Evolutionary conservation across 306 rosid species (phyloP).

Genomic region (Casuarina glauca): DNA sequence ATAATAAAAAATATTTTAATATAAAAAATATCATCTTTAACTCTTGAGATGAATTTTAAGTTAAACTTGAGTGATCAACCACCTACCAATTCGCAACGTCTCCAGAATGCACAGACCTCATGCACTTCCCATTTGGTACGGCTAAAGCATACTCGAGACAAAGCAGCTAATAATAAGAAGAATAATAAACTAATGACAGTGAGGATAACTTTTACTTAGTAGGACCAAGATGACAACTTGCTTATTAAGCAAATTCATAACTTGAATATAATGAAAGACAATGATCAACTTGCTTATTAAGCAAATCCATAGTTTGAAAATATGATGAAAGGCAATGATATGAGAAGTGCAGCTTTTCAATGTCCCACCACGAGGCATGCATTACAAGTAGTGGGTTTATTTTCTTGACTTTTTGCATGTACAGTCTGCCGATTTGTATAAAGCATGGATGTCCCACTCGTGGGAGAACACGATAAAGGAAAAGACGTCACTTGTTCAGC

Average conservation of each 20-base stretch:
- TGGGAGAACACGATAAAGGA: neutral
- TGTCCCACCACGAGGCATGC: slow-evolving; percentile 6
- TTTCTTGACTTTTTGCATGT: slow-evolving; percentile 6
- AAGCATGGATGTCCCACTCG: neutral
- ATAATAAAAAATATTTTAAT: no score
- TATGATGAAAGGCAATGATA: neutral
- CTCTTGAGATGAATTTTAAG: no score
- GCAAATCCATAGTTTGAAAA: neutral
- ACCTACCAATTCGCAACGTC: no score
- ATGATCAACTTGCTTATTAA: neutral
- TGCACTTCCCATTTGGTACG: no score
- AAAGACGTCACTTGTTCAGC: neutral
- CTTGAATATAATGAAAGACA: neutral
- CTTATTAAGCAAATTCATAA: neutral
- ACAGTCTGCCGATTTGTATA: neutral
- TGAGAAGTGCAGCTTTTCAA: neutral
- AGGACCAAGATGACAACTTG: slow-evolving; percentile 3
- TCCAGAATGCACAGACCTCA: no score
- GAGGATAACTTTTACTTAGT: neutral
- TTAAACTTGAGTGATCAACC: no score
- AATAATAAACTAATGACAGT: neutral
- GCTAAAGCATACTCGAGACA: neutral
- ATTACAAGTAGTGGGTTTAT: neutral
- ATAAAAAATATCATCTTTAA: no score
- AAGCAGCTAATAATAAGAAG: neutral